Evolutionary conservation across 2,329 filamentous ascomycete genomes (phyloP).

Genomic region (Dryadomyces quercivorus): DNA sequence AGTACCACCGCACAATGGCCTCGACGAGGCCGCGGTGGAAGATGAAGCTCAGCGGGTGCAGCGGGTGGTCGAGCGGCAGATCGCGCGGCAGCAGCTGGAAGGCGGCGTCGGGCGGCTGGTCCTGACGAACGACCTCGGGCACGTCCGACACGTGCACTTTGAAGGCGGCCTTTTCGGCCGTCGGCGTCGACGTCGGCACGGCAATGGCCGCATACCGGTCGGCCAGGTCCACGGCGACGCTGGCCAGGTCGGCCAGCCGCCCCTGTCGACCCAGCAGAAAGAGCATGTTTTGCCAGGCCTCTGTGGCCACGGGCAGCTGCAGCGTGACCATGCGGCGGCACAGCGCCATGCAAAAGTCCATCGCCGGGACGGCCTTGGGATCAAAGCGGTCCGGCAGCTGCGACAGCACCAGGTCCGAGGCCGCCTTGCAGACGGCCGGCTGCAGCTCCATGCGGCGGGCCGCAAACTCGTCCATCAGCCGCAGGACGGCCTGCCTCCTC

Average conservation of each 20-base stretch:
- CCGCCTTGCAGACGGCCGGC: slow-evolving; percentile 14
- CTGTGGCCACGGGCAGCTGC: slow-evolving; percentile 26
- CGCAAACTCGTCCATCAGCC: slow-evolving; percentile 26
- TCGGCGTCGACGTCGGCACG: slow-evolving; percentile 1
- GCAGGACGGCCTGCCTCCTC: slow-evolving; percentile 17
- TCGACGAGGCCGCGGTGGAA: slow-evolving; percentile 21
- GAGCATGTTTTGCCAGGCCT: slow-evolving; percentile 31
- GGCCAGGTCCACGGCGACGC: slow-evolving; percentile 29
- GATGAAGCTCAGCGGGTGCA: slow-evolving; percentile 35
- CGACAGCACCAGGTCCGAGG: slow-evolving; percentile 19
- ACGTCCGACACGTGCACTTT: slow-evolving; percentile 32
- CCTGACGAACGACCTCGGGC: slow-evolving; percentile 19
- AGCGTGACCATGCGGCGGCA: slow-evolving; percentile 24
- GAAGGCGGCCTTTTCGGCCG: slow-evolving; percentile 23
- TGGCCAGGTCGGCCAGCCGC: slow-evolving; percentile 31
- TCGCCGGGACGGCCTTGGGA: slow-evolving; percentile 10
- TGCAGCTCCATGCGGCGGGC: slow-evolving; percentile 20
- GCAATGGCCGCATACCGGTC: slow-evolving; percentile 22
- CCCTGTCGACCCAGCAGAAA: slow-evolving; percentile 30
- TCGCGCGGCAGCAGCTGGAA: slow-evolving; percentile 27
- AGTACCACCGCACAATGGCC: slow-evolving; percentile 24
- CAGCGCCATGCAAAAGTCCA: slow-evolving; percentile 21
- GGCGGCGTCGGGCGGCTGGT: slow-evolving; percentile 14
- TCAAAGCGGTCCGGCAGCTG: slow-evolving; percentile 16
- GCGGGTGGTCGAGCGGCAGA: slow-evolving; percentile 24